These are phyloP conservation scores for Seminavis robusta DNA, from an alignment of 108 stramenopile genomes.

Conservation along the genomic window DNA sequence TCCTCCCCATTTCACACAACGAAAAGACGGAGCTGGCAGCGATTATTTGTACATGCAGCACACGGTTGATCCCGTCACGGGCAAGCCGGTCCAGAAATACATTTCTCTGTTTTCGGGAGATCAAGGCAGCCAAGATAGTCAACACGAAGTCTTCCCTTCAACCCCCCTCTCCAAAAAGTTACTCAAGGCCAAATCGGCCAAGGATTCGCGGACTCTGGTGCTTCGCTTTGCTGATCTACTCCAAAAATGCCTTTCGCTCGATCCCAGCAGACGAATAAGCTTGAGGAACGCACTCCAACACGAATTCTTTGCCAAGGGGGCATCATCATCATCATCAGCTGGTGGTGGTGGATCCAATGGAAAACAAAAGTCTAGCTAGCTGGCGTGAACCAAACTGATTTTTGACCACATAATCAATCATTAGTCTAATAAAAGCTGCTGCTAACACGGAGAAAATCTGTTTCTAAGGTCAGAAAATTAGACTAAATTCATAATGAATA, in stretches of 20 bases:
- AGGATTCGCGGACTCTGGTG: conserved; percentile 74
- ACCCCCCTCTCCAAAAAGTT: conserved; percentile 54
- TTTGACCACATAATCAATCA: too few species aligned
- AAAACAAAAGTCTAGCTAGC: too few species aligned
- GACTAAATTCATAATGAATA: too few species aligned
- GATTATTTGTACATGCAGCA: conserved; percentile 60
- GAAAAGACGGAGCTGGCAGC: too few species aligned
- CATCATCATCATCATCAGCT: too few species aligned
- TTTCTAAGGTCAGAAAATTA: too few species aligned
- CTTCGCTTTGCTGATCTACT: conserved; percentile 83
- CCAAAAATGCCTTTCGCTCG: conserved; percentile 80
- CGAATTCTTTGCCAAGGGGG: too few species aligned
- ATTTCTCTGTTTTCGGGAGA: conserved; percentile 44
- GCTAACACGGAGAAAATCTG: too few species aligned
- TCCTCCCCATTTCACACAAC: conserved; percentile 46
- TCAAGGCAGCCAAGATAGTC: background rate
- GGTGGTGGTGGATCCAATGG: too few species aligned
- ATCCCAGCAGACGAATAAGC: conserved; percentile 74
- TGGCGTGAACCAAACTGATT: too few species aligned
- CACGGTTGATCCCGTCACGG: conserved; percentile 66
- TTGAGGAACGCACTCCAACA: conserved; percentile 38
- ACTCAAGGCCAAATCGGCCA: conserved; percentile 69
- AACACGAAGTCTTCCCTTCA: conserved; percentile 22
- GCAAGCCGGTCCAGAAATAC: conserved; percentile 47
- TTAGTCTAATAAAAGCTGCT: too few species aligned